phyloP scores from a whole-genome alignment of 768 basidiomycete species.

The Cantharellus anzutake region DNA sequence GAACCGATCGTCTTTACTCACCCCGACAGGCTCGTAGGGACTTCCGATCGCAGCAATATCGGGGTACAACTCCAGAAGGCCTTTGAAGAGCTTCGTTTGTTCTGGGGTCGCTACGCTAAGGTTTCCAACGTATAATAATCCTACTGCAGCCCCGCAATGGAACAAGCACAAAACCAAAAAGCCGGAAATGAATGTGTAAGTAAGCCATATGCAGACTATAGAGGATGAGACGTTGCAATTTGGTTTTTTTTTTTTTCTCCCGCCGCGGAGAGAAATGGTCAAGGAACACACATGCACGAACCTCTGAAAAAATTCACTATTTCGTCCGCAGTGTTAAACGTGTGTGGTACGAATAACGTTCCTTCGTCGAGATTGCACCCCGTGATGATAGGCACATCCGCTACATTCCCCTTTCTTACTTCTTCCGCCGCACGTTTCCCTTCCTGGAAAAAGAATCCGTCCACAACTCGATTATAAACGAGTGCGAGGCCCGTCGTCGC shows the following conservation, averaged over 20 bases:
- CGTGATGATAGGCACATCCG: background rate
- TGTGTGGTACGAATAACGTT: background rate
- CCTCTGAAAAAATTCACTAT: background rate
- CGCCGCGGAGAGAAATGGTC: background rate
- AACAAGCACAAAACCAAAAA: too few relatives aligned
- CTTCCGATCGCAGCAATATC: background rate
- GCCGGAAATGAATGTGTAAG: too few relatives aligned
- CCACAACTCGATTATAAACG: too few relatives aligned
- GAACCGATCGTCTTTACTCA: background rate
- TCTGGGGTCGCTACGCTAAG: too few relatives aligned
- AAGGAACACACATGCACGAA: background rate
- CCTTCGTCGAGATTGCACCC: background rate
- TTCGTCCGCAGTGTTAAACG: background rate
- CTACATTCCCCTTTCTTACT: too few relatives aligned
- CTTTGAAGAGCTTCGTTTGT: background rate
- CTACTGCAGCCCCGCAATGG: too few relatives aligned
- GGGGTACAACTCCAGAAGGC: background rate
- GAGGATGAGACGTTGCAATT: background rate
- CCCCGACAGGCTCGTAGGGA: background rate
- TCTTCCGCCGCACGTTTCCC: too few relatives aligned
- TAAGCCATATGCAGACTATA: too few relatives aligned
- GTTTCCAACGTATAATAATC: too few relatives aligned
- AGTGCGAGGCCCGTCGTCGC: too few relatives aligned
- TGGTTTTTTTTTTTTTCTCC: background rate
- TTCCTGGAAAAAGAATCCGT: too few relatives aligned